Conservation (phyloP, 208 protist genomes). For the Crithidia expoeki region DNA sequence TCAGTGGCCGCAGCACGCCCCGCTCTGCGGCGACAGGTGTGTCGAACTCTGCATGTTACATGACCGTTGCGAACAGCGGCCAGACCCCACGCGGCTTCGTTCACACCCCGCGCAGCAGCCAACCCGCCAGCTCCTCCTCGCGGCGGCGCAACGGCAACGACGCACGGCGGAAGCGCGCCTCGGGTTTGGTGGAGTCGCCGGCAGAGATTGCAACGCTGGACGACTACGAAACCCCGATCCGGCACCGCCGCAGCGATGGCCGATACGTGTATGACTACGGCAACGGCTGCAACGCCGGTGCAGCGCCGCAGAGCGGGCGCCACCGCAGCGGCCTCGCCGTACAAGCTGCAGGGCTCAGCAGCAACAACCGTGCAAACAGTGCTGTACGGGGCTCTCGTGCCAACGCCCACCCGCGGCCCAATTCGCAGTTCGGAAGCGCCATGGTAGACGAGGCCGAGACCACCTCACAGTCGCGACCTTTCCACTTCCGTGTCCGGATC, state of each 20-base stretch:
- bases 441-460: not conserved
- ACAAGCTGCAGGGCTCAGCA: not conserved
- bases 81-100: slow-evolving; percentile 1
- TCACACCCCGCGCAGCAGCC: not conserved
- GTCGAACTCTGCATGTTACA: not conserved
- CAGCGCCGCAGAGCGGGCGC: slow-evolving; percentile 3
- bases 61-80: slow-evolving; percentile 6
- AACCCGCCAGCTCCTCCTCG: slow-evolving; percentile 1
- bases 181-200: slow-evolving; percentile 16
- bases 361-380: not conserved
- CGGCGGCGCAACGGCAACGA: slow-evolving; percentile 5
- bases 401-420: not conserved
- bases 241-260: slow-evolving; percentile 12
- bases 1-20: not conserved
- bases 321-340: not conserved
- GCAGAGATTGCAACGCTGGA: slow-evolving; percentile 23
- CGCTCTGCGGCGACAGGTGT: not conserved
- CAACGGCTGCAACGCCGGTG: slow-evolving; percentile 11
- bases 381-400: not conserved
- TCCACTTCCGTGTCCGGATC: slow-evolving; percentile 63
- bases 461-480: slow-evolving; percentile 4
- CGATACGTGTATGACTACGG: slow-evolving; percentile 26
- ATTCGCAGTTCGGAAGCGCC: not conserved
- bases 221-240: slow-evolving; percentile 31
- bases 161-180: not conserved